Evolutionary conservation across 108 stramenopile genomes (phyloP), one percentile per base, ranked within the genome.

Genomic region (Aurantiochytrium sp.): DNA sequence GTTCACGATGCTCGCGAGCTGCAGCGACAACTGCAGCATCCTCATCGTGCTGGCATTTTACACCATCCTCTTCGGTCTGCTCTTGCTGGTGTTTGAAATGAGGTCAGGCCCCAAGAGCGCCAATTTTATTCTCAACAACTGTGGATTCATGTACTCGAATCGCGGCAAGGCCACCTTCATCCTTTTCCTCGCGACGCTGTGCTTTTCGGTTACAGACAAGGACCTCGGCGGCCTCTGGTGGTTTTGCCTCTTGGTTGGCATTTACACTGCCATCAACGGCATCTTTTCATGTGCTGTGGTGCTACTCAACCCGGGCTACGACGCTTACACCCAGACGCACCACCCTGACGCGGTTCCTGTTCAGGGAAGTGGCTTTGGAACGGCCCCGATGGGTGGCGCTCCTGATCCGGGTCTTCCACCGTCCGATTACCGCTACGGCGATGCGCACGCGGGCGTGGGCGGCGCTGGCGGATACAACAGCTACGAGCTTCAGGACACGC

Each of bases 131-230:
- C 51, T 25, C 12, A 53, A 53, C 6, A 83, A 83, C 76, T 83
- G 76, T 53, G 76, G 76, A 12, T 83, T 83, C 51, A 83, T 83
- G 76, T 83, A 83, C 76, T 83, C 76, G 49, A 83, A 83, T 23
- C 76, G 76, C 28, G 76, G 76, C 76, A 83, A 83, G 51, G 76
- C 76, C 10, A 53, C 76, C 51, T 53, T 83, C 49, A 83, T 83
- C 19, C 51, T 83, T 21, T 83, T 83, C 23, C 76, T 83, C 6
- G 76, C 76, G 0, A 83, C 76, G n/a, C 45, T 83, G 45, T 83
- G 76, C 51, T 83, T 83, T 23, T 53, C 49, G 23, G 76, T 83
- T 18, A 83, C 51, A 43, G 51, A 83, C 76, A 83, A 83, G 51
- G 76, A 83, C 45, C 51, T 83, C 10, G 45, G 49, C 45, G 76